Conservation (phyloP, 345 rosid genomes). For the Theobroma cacao region DNA sequence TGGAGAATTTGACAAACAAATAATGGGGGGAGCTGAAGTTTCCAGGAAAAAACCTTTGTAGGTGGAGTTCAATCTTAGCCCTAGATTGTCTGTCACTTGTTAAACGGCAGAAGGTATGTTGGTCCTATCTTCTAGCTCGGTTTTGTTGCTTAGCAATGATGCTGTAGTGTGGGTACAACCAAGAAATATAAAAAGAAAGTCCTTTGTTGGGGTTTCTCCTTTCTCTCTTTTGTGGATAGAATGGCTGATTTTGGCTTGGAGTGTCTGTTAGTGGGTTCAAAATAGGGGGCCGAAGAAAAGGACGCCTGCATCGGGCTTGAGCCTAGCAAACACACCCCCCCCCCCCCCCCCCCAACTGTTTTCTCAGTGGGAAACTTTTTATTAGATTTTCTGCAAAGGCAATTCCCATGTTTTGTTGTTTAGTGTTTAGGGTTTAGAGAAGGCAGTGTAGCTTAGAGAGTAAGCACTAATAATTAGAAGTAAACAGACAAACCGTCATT, state of each 20-base stretch:
- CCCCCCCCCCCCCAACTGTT: too few species aligned
- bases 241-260: background rate
- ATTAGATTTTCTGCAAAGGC: too few species aligned
- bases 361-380: too few species aligned
- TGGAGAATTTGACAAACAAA: background rate
- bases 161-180: background rate
- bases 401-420: too few species aligned
- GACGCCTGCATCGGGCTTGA: background rate
- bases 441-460: too few species aligned
- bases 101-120: background rate
- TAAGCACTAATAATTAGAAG: too few species aligned
- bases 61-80: background rate
- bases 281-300: background rate
- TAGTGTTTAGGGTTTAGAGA: too few species aligned
- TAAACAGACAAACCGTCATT: too few species aligned
- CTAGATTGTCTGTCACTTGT: background rate
- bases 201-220: too few species aligned
- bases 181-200: too few species aligned
- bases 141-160: background rate
- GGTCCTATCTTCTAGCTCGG: background rate
- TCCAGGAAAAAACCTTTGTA: background rate
- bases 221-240: background rate
- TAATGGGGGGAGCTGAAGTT: background rate
- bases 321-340: too few species aligned
- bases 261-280: background rate